Conservation (phyloP, 305 asterid genomes). For the Fraxinus greggii region DNA sequence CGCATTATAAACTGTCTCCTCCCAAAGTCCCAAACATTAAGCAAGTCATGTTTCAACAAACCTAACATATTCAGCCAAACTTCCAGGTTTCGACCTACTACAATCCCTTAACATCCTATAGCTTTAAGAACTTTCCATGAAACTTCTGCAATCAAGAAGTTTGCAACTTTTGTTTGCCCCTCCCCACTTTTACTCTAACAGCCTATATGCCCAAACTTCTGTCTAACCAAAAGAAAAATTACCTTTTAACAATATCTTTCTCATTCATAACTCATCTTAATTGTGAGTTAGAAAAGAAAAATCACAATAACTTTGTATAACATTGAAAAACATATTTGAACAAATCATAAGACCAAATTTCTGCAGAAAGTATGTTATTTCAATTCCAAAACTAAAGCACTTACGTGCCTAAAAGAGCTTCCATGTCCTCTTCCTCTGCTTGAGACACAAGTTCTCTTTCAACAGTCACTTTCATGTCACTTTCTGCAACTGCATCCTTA, state of each 20-base stretch:
- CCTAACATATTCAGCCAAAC: neutral
- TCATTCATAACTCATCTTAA: slow-evolving; percentile 2
- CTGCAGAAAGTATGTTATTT: neutral
- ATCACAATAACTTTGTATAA: neutral
- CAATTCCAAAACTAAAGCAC: slow-evolving; percentile 32
- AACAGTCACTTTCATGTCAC: slow-evolving; percentile 87
- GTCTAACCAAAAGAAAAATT: neutral
- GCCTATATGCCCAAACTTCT: neutral
- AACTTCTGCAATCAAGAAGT: slow-evolving; percentile 1
- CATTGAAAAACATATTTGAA: neutral
- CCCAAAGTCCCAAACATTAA: slow-evolving; percentile 1
- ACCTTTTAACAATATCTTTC: neutral
- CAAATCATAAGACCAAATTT: neutral
- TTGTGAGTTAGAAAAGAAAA: slow-evolving; percentile 15
- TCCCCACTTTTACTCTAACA: slow-evolving; percentile 6
- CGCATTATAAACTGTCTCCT: neutral
- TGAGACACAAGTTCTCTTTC: slow-evolving; percentile 97
- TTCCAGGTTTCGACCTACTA: neutral
- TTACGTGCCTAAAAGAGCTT: slow-evolving; percentile 98
- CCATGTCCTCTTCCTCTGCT: slow-evolving; percentile 99
- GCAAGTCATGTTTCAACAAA: slow-evolving; percentile 12
- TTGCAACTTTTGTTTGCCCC: slow-evolving; percentile 6
- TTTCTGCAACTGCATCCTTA: slow-evolving; percentile 42
- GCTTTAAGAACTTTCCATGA: slow-evolving; percentile 14
- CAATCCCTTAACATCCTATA: slow-evolving; percentile 2